Evolutionary conservation across 495 filamentous ascomycete species (phyloP).

Genomic region (Trichoderma parareesei): DNA sequence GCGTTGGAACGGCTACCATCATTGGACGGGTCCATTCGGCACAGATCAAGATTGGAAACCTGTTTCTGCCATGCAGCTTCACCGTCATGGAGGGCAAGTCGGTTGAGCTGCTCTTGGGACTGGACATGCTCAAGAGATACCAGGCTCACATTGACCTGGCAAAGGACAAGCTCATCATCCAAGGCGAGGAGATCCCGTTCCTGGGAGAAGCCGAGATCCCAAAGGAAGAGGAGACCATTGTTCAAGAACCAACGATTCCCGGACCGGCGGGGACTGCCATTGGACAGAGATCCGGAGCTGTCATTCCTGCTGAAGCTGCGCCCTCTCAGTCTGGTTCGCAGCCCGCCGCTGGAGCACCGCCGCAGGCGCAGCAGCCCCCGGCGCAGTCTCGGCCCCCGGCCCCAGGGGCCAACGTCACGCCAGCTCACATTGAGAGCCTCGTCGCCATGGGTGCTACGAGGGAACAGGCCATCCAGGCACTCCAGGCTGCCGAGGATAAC

Average conservation of each 20-base stretch:
- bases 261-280: slow-evolving; percentile 81
- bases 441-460: slow-evolving; percentile 71
- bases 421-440: slow-evolving; percentile 60
- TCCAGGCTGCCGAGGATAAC: slow-evolving; percentile 78
- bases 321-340: slow-evolving; percentile 13
- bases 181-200: slow-evolving; percentile 80
- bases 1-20: slow-evolving; percentile 89
- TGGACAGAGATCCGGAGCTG: slow-evolving; percentile 74
- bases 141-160: slow-evolving; percentile 86
- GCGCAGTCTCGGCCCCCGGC: slow-evolving; percentile 28
- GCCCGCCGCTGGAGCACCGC: slow-evolving; percentile 8
- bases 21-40: slow-evolving; percentile 92
- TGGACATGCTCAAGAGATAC: slow-evolving; percentile 94
- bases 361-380: slow-evolving; percentile 24
- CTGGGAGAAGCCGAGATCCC: slow-evolving; percentile 90
- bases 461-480: slow-evolving; percentile 66
- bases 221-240: slow-evolving; percentile 64
- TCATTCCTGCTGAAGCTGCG: slow-evolving; percentile 46
- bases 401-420: slow-evolving; percentile 33
- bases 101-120: slow-evolving; percentile 86
- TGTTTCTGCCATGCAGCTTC: slow-evolving; percentile 87
- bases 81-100: slow-evolving; percentile 99
- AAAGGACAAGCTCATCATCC: slow-evolving; percentile 73
- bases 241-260: slow-evolving; percentile 75
- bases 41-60: slow-evolving; percentile 81